Conservation (phyloP, 306 rosid genomes). For the Vigna angularis region DNA sequence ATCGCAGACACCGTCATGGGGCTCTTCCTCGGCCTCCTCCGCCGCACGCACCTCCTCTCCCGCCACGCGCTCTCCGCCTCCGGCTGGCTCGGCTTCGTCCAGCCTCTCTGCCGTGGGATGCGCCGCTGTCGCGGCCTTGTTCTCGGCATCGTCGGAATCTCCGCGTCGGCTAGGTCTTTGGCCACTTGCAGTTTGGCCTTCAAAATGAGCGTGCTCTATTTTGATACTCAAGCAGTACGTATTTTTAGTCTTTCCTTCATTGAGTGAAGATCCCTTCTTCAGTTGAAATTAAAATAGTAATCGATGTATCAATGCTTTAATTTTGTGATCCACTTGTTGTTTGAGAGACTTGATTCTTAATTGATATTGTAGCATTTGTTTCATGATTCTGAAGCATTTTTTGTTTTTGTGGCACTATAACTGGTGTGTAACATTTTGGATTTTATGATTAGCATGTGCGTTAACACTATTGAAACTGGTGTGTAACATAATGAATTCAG, state of each 20-base stretch:
- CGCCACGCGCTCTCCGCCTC: slow-evolving; percentile 92
- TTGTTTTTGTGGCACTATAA: background rate
- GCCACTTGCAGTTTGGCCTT: slow-evolving; percentile 96
- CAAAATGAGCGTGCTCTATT: slow-evolving; percentile 92
- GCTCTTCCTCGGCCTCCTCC: slow-evolving; percentile 87
- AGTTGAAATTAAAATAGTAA: background rate
- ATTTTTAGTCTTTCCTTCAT: background rate
- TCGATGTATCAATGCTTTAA: slow-evolving; percentile 3
- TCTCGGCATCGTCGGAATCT: slow-evolving; percentile 90
- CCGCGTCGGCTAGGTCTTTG: slow-evolving; percentile 90
- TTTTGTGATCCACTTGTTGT: slow-evolving; percentile 3
- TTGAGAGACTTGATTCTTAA: background rate
- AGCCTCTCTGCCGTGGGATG: slow-evolving; percentile 98
- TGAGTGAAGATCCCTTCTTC: background rate
- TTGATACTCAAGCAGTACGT: slow-evolving; percentile 76
- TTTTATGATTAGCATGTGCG: background rate
- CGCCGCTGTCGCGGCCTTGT: slow-evolving; percentile 96
- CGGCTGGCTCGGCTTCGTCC: slow-evolving; percentile 97
- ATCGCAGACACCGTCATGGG: slow-evolving; percentile 98
- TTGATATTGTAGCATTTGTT: background rate
- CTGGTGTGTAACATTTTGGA: slow-evolving; percentile 4
- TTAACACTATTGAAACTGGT: background rate
- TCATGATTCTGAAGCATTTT: background rate
- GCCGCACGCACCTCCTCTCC: slow-evolving; percentile 92
- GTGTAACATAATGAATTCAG: background rate